Evolutionary conservation across 2,329 filamentous ascomycete genomes (phyloP).

Genomic region (Fusarium duplospermum): DNA sequence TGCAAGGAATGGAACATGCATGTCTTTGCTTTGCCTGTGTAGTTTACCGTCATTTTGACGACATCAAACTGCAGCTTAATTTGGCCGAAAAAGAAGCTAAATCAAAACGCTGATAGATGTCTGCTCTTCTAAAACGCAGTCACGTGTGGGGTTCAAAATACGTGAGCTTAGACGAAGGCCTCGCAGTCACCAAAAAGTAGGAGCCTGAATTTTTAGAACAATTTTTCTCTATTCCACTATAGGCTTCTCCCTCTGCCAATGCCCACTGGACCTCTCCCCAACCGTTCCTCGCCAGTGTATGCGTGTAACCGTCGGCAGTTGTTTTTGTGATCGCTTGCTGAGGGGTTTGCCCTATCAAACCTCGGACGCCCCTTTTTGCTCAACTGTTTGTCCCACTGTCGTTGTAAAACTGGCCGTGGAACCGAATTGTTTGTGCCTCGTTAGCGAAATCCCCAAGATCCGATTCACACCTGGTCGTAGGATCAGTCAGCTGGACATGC

Average conservation of each 20-base stretch:
- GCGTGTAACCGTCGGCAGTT: neutral
- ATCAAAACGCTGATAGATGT: neutral
- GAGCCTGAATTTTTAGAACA: neutral
- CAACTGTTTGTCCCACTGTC: neutral
- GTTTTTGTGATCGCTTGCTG: neutral
- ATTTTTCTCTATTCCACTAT: neutral
- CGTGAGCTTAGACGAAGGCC: neutral
- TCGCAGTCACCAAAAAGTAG: neutral
- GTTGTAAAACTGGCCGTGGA: neutral
- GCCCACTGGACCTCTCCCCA: neutral
- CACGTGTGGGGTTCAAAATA: neutral
- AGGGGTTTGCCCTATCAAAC: neutral
- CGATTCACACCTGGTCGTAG: neutral
- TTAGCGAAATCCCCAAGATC: neutral
- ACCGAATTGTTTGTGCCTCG: neutral
- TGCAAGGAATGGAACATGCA: neutral
- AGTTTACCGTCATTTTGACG: neutral
- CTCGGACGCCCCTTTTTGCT: neutral
- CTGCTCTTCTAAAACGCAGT: neutral
- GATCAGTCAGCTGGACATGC: neutral
- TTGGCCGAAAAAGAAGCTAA: rapidly evolving
- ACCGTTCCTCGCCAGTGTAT: neutral
- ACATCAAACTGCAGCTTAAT: neutral
- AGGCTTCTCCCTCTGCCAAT: neutral
- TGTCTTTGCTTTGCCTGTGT: neutral